Conservation (phyloP, 2,329 filamentous ascomycete species). For the Pseudogymnoascus sp. region DNA sequence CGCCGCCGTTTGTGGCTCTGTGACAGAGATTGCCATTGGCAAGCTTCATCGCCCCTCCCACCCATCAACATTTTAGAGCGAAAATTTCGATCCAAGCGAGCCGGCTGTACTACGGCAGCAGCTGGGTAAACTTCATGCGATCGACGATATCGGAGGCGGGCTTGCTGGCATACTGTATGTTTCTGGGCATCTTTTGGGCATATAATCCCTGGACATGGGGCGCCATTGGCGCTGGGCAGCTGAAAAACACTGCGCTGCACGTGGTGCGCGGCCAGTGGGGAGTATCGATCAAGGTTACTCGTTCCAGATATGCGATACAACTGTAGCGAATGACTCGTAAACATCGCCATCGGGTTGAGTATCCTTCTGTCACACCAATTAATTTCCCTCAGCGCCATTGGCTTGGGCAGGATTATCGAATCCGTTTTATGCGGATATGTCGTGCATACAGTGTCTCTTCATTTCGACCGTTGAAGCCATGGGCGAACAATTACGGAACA, state of each 20-base stretch:
- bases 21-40: background rate
- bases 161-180: background rate
- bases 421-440: conserved; percentile 1
- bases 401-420: background rate
- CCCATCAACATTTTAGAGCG: conserved; percentile 5
- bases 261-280: background rate
- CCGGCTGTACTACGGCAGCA: background rate
- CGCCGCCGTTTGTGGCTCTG: conserved; percentile 3
- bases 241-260: conserved; percentile 2
- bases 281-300: conserved; percentile 1
- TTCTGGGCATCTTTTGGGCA: background rate
- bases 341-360: background rate
- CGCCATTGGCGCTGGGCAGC: background rate
- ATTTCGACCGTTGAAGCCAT: background rate
- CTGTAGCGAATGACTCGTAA: background rate
- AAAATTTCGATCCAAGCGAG: conserved; percentile 4
- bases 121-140: background rate
- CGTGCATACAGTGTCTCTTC: conserved; percentile 6
- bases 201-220: background rate
- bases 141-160: conserved; percentile 2
- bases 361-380: background rate
- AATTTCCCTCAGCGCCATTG: background rate
- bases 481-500: conserved; percentile 4
- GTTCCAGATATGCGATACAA: conserved; percentile 6
- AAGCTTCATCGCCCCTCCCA: conserved; percentile 9